Evolutionary conservation across 257 asterid genomes (phyloP).

Genomic region (Plantago major): DNA sequence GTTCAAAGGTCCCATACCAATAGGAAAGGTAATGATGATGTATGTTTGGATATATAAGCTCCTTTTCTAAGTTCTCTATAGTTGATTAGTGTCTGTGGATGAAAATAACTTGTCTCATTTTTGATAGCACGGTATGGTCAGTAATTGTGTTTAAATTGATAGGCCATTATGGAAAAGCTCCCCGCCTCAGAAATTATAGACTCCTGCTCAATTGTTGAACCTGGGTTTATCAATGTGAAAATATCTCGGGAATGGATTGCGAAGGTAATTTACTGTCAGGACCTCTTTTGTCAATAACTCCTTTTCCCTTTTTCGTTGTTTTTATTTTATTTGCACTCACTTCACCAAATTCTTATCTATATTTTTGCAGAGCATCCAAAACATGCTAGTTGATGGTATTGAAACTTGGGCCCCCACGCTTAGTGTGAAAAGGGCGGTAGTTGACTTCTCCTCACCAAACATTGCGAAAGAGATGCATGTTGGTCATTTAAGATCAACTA

Average conservation of each 20-base stretch:
- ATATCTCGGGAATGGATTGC: conserved; percentile 81
- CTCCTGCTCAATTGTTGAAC: conserved; percentile 67
- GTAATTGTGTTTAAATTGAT: conserved; percentile 23
- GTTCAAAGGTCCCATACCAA: conserved; percentile 63
- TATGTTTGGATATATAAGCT: no score
- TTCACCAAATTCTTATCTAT: conserved; percentile 9
- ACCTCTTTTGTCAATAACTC: not conserved
- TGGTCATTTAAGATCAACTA: no score
- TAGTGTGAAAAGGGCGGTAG: conserved; percentile 63
- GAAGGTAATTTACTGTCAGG: conserved; percentile 39
- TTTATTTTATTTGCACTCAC: not conserved
- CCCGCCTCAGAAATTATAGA: conserved; percentile 71
- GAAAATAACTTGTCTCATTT: conserved; percentile 5
- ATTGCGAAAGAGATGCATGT: no score
- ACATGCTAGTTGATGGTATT: conserved; percentile 74
- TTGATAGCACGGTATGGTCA: conserved; percentile 17
- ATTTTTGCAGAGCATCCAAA: conserved; percentile 67
- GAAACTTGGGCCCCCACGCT: conserved; percentile 86
- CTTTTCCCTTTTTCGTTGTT: not conserved
- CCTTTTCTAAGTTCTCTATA: not conserved
- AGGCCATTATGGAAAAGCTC: conserved; percentile 77
- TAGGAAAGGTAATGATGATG: conserved; percentile 71
- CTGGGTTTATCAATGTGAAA: conserved; percentile 79
- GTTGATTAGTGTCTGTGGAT: not conserved
- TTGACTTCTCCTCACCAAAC: conserved; percentile 95